Conservation (phyloP, 2,329 filamentous ascomycete species). For the Malbranchea zuffiana region DNA sequence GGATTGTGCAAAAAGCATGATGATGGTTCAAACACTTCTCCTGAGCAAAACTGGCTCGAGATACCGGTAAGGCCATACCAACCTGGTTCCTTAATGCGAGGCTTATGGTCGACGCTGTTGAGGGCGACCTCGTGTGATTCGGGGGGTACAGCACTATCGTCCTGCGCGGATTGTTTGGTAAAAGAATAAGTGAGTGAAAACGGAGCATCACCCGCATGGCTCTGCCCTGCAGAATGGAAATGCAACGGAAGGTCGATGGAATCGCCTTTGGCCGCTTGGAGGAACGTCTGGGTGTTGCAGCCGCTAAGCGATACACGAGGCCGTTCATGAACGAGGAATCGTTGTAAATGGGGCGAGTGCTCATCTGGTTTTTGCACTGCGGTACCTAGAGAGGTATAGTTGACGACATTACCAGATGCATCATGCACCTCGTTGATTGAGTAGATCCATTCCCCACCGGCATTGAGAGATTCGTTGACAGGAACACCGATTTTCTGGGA, state of each 20-base stretch:
- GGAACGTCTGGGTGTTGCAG: conserved; percentile 67
- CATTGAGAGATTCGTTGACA: conserved; percentile 78
- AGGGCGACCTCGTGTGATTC: conserved; percentile 49
- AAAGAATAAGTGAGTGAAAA: conserved; percentile 74
- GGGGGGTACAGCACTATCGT: conserved; percentile 47
- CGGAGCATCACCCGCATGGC: conserved; percentile 48
- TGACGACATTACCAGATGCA: conserved; percentile 74
- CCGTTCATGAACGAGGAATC: conserved; percentile 76
- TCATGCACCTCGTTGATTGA: conserved; percentile 86
- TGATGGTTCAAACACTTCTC: conserved; percentile 83
- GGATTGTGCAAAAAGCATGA: conserved; percentile 91
- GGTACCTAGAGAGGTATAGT: conserved; percentile 58
- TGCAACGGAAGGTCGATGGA: conserved; percentile 57
- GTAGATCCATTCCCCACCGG: conserved; percentile 75
- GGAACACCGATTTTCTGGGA: conserved; percentile 65
- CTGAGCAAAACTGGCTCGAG: conserved; percentile 67
- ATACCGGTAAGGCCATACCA: conserved; percentile 77
- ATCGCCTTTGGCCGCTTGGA: conserved; percentile 71
- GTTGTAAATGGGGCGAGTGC: conserved; percentile 56
- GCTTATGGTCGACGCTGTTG: conserved; percentile 50
- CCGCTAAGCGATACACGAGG: conserved; percentile 60
- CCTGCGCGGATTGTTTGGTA: conserved; percentile 63
- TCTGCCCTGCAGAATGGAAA: conserved; percentile 53
- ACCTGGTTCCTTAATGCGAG: conserved; percentile 63
- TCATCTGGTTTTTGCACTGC: conserved; percentile 49